These are phyloP conservation scores for Pleurotus tuoliensis DNA, from an alignment of 768 basidiomycete genomes.

Conservation along the genomic window DNA sequence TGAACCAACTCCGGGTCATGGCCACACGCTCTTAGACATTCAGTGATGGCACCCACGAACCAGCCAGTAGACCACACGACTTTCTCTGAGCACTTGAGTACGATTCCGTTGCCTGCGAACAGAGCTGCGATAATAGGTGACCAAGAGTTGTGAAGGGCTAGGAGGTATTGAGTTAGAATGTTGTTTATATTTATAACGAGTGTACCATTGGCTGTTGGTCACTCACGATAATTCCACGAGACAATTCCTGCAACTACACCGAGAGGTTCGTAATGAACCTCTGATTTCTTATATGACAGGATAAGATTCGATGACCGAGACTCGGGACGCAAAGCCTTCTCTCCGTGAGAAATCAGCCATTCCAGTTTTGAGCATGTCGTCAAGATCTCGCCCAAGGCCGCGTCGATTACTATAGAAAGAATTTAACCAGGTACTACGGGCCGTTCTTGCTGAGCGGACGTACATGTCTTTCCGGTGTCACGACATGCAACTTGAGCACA, in stretches of 20 bases:
- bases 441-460: slow-evolving; percentile 23
- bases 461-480: slow-evolving; percentile 94
- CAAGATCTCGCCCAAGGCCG: slow-evolving; percentile 90
- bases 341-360: slow-evolving; percentile 86
- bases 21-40: slow-evolving; percentile 77
- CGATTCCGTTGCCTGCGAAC: slow-evolving; percentile 86
- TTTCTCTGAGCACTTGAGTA: slow-evolving; percentile 89
- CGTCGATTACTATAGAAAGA: slow-evolving; percentile 72
- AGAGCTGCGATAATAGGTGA: slow-evolving; percentile 90
- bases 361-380: slow-evolving; percentile 95
- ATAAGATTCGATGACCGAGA: slow-evolving; percentile 62
- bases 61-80: slow-evolving; percentile 88
- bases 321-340: slow-evolving; percentile 70
- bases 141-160: slow-evolving; percentile 91
- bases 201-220: no score
- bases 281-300: slow-evolving; percentile 71
- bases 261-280: slow-evolving; percentile 84
- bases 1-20: slow-evolving; percentile 87
- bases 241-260: slow-evolving; percentile 93
- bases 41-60: slow-evolving; percentile 77
- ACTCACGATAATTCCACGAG: slow-evolving; percentile 89
- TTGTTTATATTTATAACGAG: background rate
- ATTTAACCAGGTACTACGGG: background rate
- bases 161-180: background rate
- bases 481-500: slow-evolving; percentile 87